These are phyloP conservation scores for Ophiosphaerella korrae DNA, from an alignment of 2,329 filamentous ascomycete species.

Conservation along the genomic window DNA sequence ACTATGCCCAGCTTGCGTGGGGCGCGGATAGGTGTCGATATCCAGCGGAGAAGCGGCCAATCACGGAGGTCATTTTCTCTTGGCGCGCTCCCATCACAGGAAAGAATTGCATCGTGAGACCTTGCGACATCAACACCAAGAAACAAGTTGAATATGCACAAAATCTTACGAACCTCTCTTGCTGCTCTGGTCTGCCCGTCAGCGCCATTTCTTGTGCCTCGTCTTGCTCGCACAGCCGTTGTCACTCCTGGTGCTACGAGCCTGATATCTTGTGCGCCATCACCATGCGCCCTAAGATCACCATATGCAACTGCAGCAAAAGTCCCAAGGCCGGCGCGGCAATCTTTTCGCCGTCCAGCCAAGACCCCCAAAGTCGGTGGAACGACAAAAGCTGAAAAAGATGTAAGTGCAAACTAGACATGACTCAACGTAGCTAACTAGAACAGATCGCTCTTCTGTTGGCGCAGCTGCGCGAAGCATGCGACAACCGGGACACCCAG, in stretches of 20 bases:
- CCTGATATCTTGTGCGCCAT: conserved; percentile 5
- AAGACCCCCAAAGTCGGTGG: not conserved
- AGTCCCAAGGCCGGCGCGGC: conserved; percentile 1
- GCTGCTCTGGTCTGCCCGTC: conserved; percentile 41
- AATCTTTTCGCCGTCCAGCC: not conserved
- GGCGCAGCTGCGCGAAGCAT: conserved; percentile 24
- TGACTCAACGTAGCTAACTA: not conserved
- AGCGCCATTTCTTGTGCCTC: conserved; percentile 43
- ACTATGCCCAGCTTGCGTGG: conserved; percentile 13
- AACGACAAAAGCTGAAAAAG: not conserved
- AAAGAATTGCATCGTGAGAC: not conserved
- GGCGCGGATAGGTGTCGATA: conserved; percentile 36
- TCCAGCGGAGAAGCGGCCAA: conserved; percentile 32
- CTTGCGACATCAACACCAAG: not conserved
- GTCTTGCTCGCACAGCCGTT: conserved; percentile 27
- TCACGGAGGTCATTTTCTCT: conserved; percentile 24
- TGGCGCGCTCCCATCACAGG: conserved; percentile 6
- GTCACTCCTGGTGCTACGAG: conserved; percentile 8
- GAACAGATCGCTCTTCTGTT: not conserved
- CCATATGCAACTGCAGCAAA: conserved; percentile 20
- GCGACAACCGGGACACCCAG: conserved; percentile 17
- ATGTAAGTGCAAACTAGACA: not conserved
- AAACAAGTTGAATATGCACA: conserved; percentile 19
- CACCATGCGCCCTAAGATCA: conserved; percentile 6
- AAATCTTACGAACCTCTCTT: conserved; percentile 30